phyloP scores from a whole-genome alignment of 768 basidiomycete genomes.

The Suillus americanus region DNA sequence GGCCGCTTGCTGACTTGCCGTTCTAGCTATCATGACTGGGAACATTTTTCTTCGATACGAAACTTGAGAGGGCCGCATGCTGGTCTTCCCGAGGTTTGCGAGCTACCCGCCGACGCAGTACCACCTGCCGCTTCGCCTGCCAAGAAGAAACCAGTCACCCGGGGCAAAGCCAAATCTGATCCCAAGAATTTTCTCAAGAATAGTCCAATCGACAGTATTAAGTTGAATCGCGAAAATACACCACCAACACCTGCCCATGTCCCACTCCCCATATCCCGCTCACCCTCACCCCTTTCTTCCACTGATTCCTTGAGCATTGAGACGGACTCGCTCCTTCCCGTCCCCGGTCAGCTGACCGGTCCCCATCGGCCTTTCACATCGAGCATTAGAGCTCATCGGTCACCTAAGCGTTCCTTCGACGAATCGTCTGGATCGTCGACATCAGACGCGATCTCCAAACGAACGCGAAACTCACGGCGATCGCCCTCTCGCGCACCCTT shows the following conservation, averaged over 20 bases:
- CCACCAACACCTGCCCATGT: constrained; percentile 31
- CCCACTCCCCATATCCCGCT: constrained; percentile 39
- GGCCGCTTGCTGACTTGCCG: constrained; percentile 13
- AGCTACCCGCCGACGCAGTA: constrained; percentile 39
- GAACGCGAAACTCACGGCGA: constrained; percentile 32
- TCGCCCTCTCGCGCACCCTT: constrained; percentile 14
- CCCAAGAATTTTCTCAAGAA: constrained; percentile 20
- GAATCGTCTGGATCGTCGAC: constrained; percentile 49
- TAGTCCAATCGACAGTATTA: constrained; percentile 21
- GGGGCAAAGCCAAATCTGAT: constrained; percentile 26
- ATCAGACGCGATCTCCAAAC: constrained; percentile 36
- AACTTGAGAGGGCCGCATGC: constrained; percentile 82
- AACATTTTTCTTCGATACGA: constrained; percentile 93
- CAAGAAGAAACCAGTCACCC: constrained; percentile 36
- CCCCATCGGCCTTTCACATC: constrained; percentile 12
- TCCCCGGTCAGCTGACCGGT: constrained; percentile 18
- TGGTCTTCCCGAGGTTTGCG: constrained; percentile 65
- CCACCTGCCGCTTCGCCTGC: constrained; percentile 30
- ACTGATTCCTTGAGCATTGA: constrained; percentile 23
- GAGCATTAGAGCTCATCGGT: constrained; percentile 39
- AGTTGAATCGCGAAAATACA: constrained; percentile 22
- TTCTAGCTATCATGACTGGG: constrained; percentile 86
- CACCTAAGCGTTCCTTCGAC: constrained; percentile 61
- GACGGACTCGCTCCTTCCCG: constrained; percentile 28
- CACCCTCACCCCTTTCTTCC: constrained; percentile 35